A percentile compares a stretch with the other conserved stretches of the same genome.
phyloP scores from a whole-genome alignment of 2,329 filamentous ascomycete genomes.

The Podosphaera xanthii region DNA sequence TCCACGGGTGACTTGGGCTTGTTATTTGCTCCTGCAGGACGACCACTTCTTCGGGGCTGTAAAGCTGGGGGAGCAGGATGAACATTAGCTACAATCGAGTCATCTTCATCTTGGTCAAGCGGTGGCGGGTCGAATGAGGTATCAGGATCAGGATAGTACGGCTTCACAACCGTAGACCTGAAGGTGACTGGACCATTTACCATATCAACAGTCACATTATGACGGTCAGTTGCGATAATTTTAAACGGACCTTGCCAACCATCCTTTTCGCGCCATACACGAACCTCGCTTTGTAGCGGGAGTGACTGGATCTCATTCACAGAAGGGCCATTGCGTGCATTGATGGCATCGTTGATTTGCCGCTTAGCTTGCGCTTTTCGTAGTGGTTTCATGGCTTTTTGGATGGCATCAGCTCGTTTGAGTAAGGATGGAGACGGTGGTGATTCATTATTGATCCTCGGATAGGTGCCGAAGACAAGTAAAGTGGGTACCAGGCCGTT shows the following conservation, averaged over 20 bases:
- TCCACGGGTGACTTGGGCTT: too few relatives aligned
- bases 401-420: conserved; percentile 1
- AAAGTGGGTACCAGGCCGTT: not conserved
- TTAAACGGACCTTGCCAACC: not conserved
- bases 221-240: not conserved
- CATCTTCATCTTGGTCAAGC: not conserved
- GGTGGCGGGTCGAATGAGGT: not conserved
- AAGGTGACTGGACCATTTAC: not conserved
- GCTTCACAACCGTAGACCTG: not conserved
- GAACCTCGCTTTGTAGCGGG: not conserved
- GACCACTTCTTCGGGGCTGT: not conserved
- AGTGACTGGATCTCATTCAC: not conserved
- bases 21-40: not conserved
- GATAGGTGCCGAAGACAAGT: conserved; percentile 1
- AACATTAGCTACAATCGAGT: not conserved
- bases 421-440: not conserved
- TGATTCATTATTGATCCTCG: not conserved
- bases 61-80: not conserved
- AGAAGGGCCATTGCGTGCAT: conserved; percentile 1
- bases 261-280: not conserved
- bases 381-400: too few relatives aligned
- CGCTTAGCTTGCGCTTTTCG: too few relatives aligned
- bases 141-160: not conserved
- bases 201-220: not conserved
- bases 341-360: too few relatives aligned